These are phyloP conservation scores for Celoporthe dispersa DNA, from an alignment of 2,329 filamentous ascomycete genomes.

Conservation along the genomic window DNA sequence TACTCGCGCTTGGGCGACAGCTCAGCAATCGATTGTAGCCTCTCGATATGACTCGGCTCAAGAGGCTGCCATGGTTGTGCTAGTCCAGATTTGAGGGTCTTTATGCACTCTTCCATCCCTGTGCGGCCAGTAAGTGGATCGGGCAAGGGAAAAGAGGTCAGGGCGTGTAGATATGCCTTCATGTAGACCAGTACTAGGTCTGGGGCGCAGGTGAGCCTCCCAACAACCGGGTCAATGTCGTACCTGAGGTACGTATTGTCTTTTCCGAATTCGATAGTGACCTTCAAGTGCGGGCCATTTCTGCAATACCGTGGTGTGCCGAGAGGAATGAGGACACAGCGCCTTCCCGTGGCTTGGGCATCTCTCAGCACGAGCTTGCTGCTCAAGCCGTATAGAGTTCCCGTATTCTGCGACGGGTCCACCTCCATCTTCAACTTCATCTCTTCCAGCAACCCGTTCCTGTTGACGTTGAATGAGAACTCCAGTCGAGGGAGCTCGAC, in stretches of 20 bases:
- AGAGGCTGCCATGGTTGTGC: conserved; percentile 55
- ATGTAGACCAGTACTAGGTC: conserved; percentile 59
- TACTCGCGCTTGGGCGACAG: conserved; percentile 41
- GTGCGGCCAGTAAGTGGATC: conserved; percentile 63
- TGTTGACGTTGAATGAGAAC: conserved; percentile 57
- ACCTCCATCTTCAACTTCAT: conserved; percentile 56
- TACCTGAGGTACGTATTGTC: conserved; percentile 52
- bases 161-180: conserved; percentile 63
- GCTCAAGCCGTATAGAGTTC: conserved; percentile 62
- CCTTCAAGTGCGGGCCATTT: conserved; percentile 46
- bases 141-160: conserved; percentile 61
- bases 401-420: conserved; percentile 61
- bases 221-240: conserved; percentile 57
- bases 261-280: conserved; percentile 40
- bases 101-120: conserved; percentile 63
- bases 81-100: conserved; percentile 52
- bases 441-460: conserved; percentile 47
- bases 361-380: conserved; percentile 63
- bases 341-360: conserved; percentile 42
- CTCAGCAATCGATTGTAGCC: conserved; percentile 33
- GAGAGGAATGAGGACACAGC: conserved; percentile 59
- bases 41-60: rapidly evolving
- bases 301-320: conserved; percentile 41
- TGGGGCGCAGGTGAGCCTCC: conserved; percentile 59
- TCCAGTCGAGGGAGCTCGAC: conserved; percentile 59